Percentiles rank a stretch among this genome's conserved stretches.
Evolutionary conservation across 2,329 filamentous ascomycete species (phyloP).

Genomic region (Lecanicillium sp.): DNA sequence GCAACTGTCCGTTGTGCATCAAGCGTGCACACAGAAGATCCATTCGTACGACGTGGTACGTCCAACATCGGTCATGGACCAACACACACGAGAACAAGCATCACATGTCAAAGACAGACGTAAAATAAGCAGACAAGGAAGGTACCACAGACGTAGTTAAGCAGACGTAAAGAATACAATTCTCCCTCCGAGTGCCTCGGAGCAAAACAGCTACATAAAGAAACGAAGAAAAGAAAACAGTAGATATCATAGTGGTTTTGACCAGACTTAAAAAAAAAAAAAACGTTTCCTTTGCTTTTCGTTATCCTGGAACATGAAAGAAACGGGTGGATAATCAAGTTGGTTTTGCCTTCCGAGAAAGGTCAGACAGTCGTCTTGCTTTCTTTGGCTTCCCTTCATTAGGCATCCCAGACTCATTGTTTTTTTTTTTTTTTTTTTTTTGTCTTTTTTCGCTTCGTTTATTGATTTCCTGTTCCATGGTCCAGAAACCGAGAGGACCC

Average conservation of each 20-base stretch:
- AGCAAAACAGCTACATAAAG: too few species aligned
- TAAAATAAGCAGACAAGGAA: too few species aligned
- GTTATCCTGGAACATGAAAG: background rate
- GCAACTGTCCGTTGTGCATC: too few species aligned
- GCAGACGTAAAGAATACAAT: too few species aligned
- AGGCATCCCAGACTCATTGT: slow-evolving; percentile 2
- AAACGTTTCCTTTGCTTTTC: background rate
- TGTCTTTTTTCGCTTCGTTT: background rate
- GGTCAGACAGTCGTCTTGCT: background rate
- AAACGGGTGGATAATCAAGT: background rate
- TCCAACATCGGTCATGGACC: too few species aligned
- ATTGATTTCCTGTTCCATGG: background rate
- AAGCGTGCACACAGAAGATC: too few species aligned
- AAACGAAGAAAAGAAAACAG: background rate
- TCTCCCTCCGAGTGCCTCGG: too few species aligned
- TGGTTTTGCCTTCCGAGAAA: background rate
- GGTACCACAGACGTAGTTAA: too few species aligned
- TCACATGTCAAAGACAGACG: too few species aligned
- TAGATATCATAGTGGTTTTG: too few species aligned
- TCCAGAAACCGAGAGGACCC: slow-evolving; percentile 5
- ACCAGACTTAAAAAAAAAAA: background rate
- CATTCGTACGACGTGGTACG: too few species aligned
- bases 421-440: background rate
- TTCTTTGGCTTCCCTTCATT: slow-evolving; percentile 1
- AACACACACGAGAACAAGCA: too few species aligned